Conservation (phyloP, 139 green algal genomes). For the Chlorella sp. region DNA sequence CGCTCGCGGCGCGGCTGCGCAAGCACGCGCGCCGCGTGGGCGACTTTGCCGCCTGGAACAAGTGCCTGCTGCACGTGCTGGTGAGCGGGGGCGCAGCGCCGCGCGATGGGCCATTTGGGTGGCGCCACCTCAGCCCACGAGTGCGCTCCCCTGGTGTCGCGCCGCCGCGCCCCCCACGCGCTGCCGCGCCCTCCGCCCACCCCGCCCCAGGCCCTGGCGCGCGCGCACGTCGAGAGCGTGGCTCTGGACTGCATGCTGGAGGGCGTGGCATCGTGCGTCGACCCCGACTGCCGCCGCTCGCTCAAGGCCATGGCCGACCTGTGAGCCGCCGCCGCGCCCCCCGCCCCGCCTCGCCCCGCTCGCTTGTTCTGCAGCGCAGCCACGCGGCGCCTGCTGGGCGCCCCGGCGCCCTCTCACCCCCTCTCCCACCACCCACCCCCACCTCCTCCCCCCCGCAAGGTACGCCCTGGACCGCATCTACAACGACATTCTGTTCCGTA, state of each 20-base stretch:
- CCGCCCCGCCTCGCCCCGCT: too few species aligned
- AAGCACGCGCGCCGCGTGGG: conserved; percentile 63
- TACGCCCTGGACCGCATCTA: conserved; percentile 76
- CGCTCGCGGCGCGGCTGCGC: conserved; percentile 69
- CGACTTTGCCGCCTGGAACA: conserved; percentile 83
- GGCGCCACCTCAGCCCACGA: too few species aligned
- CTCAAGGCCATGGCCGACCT: conserved; percentile 72
- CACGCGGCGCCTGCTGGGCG: too few species aligned
- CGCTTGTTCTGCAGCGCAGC: too few species aligned
- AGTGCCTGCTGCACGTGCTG: conserved; percentile 59
- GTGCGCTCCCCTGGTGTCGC: not conserved
- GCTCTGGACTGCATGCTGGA: conserved; percentile 51
- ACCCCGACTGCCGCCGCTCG: conserved; percentile 66
- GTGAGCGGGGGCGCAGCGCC: not conserved
- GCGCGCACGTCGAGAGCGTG: conserved; percentile 54
- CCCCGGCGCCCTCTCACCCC: too few species aligned
- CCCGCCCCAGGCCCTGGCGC: conserved; percentile 25
- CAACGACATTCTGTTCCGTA: conserved; percentile 71
- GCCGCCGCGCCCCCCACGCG: not conserved
- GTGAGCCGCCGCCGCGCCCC: too few species aligned
- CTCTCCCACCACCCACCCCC: too few species aligned
- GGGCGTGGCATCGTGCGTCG: conserved; percentile 60
- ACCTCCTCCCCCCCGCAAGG: too few species aligned
- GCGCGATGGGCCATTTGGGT: too few species aligned
- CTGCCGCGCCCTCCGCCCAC: not conserved